phyloP scores from a whole-genome alignment of 2,329 filamentous ascomycete species.

The Truncatella angustata region DNA sequence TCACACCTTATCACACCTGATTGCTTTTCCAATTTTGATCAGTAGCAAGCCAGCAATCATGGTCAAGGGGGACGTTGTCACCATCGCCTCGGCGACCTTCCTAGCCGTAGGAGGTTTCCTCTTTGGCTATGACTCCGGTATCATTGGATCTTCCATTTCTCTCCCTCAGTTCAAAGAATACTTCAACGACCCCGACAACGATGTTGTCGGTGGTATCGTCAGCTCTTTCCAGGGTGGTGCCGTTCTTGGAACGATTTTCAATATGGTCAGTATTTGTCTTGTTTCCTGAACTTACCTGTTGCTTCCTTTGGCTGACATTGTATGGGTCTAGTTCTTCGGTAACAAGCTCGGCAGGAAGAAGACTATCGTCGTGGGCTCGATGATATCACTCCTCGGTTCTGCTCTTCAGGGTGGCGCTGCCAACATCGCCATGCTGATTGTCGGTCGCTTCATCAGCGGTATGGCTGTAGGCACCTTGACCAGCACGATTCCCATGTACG shows the following conservation, averaged over 20 bases:
- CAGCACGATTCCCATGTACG: constrained; percentile 2
- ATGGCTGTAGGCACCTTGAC: constrained; percentile 1
- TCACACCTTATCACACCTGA: no score
- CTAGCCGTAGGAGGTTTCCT: constrained; percentile 42
- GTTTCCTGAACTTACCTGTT: neutral
- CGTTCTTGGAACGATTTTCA: constrained; percentile 4
- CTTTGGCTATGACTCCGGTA: no score
- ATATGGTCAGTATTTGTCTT: no score
- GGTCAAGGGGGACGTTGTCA: neutral
- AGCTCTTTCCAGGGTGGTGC: constrained; percentile 1
- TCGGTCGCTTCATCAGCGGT: neutral
- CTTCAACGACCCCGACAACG: no score
- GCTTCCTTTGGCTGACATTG: neutral
- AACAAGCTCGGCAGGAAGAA: neutral
- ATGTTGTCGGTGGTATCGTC: constrained; percentile 1
- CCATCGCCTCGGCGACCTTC: neutral
- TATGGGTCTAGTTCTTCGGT: neutral
- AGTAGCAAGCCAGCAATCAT: neutral
- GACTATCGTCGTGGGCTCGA: neutral
- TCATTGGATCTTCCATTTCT: no score
- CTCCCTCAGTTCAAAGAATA: no score
- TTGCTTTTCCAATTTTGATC: neutral
- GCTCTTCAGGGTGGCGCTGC: neutral
- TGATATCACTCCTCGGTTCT: neutral
- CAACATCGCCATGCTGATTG: neutral